phyloP scores from a whole-genome alignment of 2,329 filamentous ascomycete genomes.

The Aureobasidium sp. region DNA sequence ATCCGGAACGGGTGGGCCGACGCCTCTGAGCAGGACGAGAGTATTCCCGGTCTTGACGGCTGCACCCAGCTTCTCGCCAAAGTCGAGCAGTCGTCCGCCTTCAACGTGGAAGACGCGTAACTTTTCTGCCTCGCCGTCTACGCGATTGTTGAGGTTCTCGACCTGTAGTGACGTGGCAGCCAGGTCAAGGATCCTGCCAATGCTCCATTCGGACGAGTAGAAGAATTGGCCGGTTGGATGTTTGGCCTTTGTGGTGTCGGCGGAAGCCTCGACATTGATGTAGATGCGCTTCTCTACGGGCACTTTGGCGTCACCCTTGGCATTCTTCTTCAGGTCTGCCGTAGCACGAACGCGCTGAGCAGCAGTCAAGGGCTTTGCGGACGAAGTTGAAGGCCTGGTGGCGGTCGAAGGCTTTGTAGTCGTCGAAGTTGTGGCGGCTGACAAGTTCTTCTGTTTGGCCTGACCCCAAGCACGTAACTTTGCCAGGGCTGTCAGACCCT shows the following conservation, averaged over 20 bases:
- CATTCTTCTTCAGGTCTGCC: constrained; percentile 71
- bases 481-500: constrained; percentile 64
- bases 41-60: constrained; percentile 75
- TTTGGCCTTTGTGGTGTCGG: constrained; percentile 74
- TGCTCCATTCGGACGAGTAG: constrained; percentile 65
- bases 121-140: constrained; percentile 65
- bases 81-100: constrained; percentile 75
- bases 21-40: constrained; percentile 75
- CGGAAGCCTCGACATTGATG: constrained; percentile 80
- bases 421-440: constrained; percentile 2
- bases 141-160: constrained; percentile 74
- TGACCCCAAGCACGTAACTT: constrained; percentile 73
- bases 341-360: constrained; percentile 59
- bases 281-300: constrained; percentile 80
- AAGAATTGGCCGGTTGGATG: constrained; percentile 54
- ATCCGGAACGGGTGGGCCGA: constrained; percentile 66
- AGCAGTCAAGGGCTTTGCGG: constrained; percentile 38
- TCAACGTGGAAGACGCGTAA: constrained; percentile 90
- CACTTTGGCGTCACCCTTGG: constrained; percentile 82
- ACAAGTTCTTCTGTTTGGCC: constrained; percentile 43
- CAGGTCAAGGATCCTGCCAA: constrained; percentile 71
- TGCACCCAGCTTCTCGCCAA: constrained; percentile 72
- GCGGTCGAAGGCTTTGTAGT: neutral
- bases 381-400: neutral
- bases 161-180: constrained; percentile 71